Base-by-base conservation (phyloP, 2,329 filamentous ascomycete species). In the Coleophoma cylindrospora region DNA sequence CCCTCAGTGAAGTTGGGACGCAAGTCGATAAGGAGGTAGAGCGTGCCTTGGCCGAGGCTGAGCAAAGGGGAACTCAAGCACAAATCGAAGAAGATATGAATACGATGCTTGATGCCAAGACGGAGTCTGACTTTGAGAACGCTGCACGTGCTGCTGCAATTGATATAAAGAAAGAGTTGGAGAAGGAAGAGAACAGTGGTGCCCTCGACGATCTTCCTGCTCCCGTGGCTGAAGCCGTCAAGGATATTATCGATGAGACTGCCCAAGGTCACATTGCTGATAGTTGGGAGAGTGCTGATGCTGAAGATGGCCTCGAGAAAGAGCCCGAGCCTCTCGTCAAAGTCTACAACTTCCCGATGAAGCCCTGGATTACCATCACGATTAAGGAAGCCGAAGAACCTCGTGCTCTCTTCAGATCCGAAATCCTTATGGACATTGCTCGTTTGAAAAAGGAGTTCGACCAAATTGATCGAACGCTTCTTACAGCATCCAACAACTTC, bases 371-470 rank as follows among this genome's bases (percentile, higher is more conserved):
- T 57, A 87, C 91, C 17, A 94, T 99, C 64, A 84, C 81, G 12
- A 80, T 97, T 60, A 75, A 82, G 65, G 73, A 76, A 53, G 70
- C 76, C 52, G 69, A 78, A 13, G 74, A 82, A 51, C 67, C 76
- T 22, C 78, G 80, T 14, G 77, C 85, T 3, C 70, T 76, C 46
- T 85, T 97, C 67, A 84, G 86, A 36, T 83, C 89, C 50, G 87
- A 92, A 57, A 80, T 86, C 40, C 84, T 96, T 61, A 88, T 96
- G 75, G 90, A 96, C 60, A 94, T 99, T 64, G 92, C 94, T 47
- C 83, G 91, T 51, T 77, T 97, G 56, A 96, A 96, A 77, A 97
- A 97, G 72, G 91, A 96, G 5, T 97, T 97, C 62, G 94, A 99
- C 64, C 94, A 97, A 71, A 86, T 96, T 54, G 94, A 99, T 65